These are phyloP conservation scores for Fonsecaea nubica DNA, from an alignment of 2,329 filamentous ascomycete species.

Conservation along the genomic window DNA sequence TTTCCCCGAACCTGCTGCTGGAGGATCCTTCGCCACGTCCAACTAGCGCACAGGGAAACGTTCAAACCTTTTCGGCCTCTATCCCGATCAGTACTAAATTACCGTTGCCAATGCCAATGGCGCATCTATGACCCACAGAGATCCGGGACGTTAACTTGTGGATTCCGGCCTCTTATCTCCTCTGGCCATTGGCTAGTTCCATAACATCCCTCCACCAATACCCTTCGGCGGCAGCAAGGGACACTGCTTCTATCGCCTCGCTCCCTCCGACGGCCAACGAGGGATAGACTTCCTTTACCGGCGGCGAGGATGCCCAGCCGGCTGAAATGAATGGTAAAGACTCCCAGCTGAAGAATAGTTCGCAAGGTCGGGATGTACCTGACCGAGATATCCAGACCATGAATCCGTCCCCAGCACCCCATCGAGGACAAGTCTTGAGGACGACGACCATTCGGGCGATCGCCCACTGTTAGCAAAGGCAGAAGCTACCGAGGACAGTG, in stretches of 20 bases:
- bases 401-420: conserved; percentile 14
- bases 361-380: neutral
- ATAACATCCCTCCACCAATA: neutral
- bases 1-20: neutral
- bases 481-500: neutral
- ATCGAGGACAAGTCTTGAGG: conserved; percentile 20
- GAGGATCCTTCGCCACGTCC: neutral
- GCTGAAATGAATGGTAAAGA: conserved; percentile 14
- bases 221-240: neutral
- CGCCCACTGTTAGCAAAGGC: conserved; percentile 23
- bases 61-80: neutral
- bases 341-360: neutral
- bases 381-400: conserved; percentile 12
- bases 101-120: neutral
- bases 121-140: neutral
- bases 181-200: neutral
- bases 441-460: conserved; percentile 16
- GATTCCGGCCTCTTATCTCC: neutral
- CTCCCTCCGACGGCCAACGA: neutral
- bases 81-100: neutral
- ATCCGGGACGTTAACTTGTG: neutral
- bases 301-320: conserved; percentile 4
- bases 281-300: neutral
- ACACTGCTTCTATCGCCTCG: neutral
- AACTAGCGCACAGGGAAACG: neutral